Percentiles rank a stretch among this genome's conserved stretches.
These are phyloP conservation scores for Microsporum canis DNA, from an alignment of 2,329 filamentous ascomycete genomes.

Conservation along the genomic window DNA sequence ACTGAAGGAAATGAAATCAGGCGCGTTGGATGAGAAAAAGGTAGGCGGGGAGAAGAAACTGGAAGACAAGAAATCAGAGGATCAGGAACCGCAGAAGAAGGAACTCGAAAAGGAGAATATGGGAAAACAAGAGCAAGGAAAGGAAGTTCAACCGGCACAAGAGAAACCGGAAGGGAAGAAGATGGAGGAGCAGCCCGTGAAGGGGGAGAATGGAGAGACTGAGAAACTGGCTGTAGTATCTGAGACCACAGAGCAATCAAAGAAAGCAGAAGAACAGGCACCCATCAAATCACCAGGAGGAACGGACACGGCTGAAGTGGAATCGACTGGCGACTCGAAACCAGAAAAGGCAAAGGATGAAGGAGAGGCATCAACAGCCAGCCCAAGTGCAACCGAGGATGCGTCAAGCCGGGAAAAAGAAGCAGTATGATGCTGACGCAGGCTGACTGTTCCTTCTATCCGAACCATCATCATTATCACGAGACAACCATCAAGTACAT, in stretches of 20 bases:
- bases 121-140: not conserved
- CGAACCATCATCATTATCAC: not conserved
- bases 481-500: not conserved
- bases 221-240: not conserved
- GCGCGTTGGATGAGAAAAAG: conserved; percentile 12
- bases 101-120: not conserved
- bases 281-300: not conserved
- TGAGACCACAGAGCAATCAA: not conserved
- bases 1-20: not conserved
- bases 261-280: not conserved
- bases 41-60: conserved; percentile 14
- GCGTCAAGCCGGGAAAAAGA: not conserved
- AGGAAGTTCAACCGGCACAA: not conserved
- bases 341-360: conserved; percentile 20
- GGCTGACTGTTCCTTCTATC: not conserved
- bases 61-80: not conserved
- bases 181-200: conserved; percentile 10
- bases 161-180: conserved; percentile 14
- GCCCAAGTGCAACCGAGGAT: conserved; percentile 21
- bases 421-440: not conserved
- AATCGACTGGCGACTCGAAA: conserved; percentile 30
- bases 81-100: not conserved
- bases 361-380: conserved; percentile 25
- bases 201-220: not conserved
- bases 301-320: conserved; percentile 23